Base-by-base conservation (phyloP, 768 basidiomycete species). In the Pleurotus ostreatus region DNA sequence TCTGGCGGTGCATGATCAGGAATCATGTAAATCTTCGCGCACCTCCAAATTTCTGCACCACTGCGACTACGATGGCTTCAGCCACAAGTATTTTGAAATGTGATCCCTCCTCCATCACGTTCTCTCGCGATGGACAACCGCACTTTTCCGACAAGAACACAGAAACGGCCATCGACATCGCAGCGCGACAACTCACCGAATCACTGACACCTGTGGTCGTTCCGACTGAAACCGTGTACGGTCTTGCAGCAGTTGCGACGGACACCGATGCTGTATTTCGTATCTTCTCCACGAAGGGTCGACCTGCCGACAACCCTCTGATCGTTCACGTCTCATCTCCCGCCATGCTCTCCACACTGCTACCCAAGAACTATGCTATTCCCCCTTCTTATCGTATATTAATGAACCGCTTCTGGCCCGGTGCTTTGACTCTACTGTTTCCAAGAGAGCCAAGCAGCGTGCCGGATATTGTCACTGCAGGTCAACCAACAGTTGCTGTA, bases 161-260 rank as follows among this genome's bases (percentile, higher is more conserved):
- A 4, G 68, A 72, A 16, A 65, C 73, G 22, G 78, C 86, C 16
- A 72, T 93, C 58, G 66, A 76, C 48, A 63, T 67, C 16, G 92
- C 90, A 0, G 72, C 84, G 5, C 72, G 76, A 55, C 76, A 80
- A 55, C 78, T 90, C 5, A 69, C 77, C 46, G 62, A 78, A 34
- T 71, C 71, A 20, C 63, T 69, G 13, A 74, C 82, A 56, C 77
- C 82, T 18, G 88, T 98, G 55, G 95, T 88, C 0, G 91, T 99
- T 66, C 96, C 97, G 0, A 98, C 97, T 26, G 97, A 99, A 71
- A 98, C 97, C 0, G 97, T 99, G 9, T 99, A 98, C 70, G 97
- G 97, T 1, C 84, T 99, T n/a, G 97, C 91, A 25, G 97, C 94
- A 0, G 72, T 86, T 18, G 94, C 96, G 0, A 72, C 93, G 45